phyloP scores from a whole-genome alignment of 345 rosid species.

The Turritis glabra region DNA sequence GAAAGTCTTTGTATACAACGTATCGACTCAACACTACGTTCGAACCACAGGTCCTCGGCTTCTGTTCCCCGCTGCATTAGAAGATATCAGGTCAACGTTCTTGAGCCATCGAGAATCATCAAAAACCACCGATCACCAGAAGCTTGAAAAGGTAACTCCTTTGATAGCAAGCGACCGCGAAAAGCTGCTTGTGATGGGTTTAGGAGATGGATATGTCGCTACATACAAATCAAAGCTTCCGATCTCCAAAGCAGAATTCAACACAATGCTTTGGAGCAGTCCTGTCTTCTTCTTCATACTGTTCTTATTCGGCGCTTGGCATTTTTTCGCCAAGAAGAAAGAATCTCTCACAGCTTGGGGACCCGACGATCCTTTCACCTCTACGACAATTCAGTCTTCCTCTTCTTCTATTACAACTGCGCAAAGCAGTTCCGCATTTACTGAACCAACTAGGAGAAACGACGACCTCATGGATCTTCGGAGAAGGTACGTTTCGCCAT shows the following conservation, averaged over 20 bases:
- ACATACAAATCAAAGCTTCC: constrained; percentile 82
- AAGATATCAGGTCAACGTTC: constrained; percentile 77
- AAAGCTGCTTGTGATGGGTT: constrained; percentile 74
- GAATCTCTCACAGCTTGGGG: constrained; percentile 97
- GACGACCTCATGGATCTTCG: constrained; percentile 65
- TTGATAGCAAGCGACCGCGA: constrained; percentile 81
- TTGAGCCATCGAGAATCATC: constrained; percentile 46
- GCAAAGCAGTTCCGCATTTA: constrained; percentile 46
- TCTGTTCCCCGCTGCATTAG: constrained; percentile 71
- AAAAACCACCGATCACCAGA: constrained; percentile 27
- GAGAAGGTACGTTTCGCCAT: constrained; percentile 68
- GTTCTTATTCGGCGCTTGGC: constrained; percentile 87
- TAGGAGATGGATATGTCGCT: constrained; percentile 78
- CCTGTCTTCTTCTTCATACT: constrained; percentile 84
- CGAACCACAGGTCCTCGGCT: constrained; percentile 68
- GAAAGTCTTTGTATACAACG: constrained; percentile 73
- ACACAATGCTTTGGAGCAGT: constrained; percentile 75
- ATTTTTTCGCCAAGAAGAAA: constrained; percentile 94
- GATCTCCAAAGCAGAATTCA: constrained; percentile 59
- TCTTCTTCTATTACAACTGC: constrained; percentile 32
- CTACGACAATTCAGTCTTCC: constrained; percentile 47
- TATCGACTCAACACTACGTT: constrained; percentile 81
- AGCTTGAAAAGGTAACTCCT: constrained; percentile 42
- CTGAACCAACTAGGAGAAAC: constrained; percentile 64
- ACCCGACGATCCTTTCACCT: constrained; percentile 76